Evolutionary conservation across 2,329 filamentous ascomycete species (phyloP).

Genomic region (Sarocladium strictum): DNA sequence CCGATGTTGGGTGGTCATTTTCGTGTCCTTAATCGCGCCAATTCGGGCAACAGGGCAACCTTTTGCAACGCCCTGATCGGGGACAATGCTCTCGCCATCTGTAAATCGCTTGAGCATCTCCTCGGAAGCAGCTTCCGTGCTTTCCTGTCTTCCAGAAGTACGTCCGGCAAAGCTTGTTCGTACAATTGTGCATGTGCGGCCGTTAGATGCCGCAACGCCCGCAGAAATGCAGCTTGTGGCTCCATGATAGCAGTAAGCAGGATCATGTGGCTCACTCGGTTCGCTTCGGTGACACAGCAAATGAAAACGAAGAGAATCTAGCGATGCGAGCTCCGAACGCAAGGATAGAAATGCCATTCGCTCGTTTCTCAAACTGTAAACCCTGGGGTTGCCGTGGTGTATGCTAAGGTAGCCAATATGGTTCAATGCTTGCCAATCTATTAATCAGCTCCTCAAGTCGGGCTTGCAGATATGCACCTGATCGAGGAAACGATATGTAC

Average conservation of each 20-base stretch:
- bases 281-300: not conserved
- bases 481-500: not conserved
- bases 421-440: not conserved
- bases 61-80: no score
- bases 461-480: not conserved
- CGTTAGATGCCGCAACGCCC: conserved; percentile 2
- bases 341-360: no score
- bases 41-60: no score
- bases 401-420: no score
- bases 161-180: not conserved
- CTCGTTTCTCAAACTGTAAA: no score
- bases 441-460: not conserved
- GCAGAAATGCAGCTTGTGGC: not conserved
- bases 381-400: no score
- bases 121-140: not conserved
- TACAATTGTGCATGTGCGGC: not conserved
- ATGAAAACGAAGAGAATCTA: no score
- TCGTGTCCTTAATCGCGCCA: no score
- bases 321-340: not conserved
- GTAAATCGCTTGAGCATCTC: not conserved
- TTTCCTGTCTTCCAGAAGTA: not conserved
- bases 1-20: no score
- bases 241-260: no score
- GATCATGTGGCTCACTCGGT: not conserved
- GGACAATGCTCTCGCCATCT: no score